Base-by-base conservation (phyloP, 768 basidiomycete species). In the Mycena haematopus region DNA sequence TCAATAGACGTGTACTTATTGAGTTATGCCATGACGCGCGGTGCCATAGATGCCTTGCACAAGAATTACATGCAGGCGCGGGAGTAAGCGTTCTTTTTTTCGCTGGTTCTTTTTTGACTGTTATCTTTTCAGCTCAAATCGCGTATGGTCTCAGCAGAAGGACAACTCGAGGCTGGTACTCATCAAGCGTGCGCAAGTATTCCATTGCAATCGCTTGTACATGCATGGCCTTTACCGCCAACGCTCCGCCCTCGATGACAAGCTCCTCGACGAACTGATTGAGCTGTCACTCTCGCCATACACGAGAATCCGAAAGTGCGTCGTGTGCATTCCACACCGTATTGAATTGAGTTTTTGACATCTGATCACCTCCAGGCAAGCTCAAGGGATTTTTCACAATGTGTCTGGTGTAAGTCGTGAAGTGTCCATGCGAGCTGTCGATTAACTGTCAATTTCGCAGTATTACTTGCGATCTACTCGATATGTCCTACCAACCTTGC, bases 231-330 rank as follows among this genome's bases (percentile, higher is more conserved):
- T 92, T 52, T 91, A 90, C 72, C 89, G 92, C 47, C 80, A 84
- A 44, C 86, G 93, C 29, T 88, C 89, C 10, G 82, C 79, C 35
- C 79, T 92, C n/a, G 92, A 93, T 63, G 91, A 93, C 71, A 77
- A 75, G 62, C 76, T 94, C 22, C 76, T 94, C 8, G 71, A 77
- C 7, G 90, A 92, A 70, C 74, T 94, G 21, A 80, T 88, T 11
- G 90, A 91, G 66, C 75, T 93, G 40, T 90, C 91, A 40, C 77
- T 94, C 24, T 94, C 92, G 0, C 89, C 87, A 4, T 94, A 94
- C 70, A 91, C 89, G 6, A 79, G 91, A 66, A 83, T 93, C 56
- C 78, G 92, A 71, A 84, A 89, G 92, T 93, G 67, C 68, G 79
- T 67, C 29, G 33, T 52, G 21, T 36, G 11, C 25, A 40, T 29